phyloP scores from a whole-genome alignment of 352 stramenopile species.

The Pythium rishiriense region DNA sequence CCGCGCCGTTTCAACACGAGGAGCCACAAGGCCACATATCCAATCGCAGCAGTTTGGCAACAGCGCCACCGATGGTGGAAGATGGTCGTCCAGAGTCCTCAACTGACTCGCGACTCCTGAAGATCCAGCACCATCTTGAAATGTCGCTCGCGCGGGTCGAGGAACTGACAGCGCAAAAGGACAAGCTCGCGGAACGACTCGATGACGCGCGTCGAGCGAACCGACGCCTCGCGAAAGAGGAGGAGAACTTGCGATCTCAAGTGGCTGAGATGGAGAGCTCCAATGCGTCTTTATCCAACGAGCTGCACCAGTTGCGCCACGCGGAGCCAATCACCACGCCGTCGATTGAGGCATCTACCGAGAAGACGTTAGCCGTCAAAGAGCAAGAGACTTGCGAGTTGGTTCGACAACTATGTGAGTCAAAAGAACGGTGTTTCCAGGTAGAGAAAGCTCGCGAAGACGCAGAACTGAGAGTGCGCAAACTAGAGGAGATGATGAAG shows the following conservation, averaged over 20 bases:
- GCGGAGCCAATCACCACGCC: background rate
- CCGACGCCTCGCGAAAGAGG: constrained; percentile 26
- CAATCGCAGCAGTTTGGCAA: too few species aligned
- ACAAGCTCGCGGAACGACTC: constrained; percentile 30
- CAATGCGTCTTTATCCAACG: constrained; percentile 24
- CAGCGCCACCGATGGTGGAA: background rate
- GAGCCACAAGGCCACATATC: background rate
- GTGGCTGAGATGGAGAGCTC: constrained; percentile 24
- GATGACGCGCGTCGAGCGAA: constrained; percentile 28
- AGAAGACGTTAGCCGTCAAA: constrained; percentile 27
- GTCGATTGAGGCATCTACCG: background rate
- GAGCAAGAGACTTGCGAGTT: constrained; percentile 51
- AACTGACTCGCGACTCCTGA: background rate
- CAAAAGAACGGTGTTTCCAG: constrained; percentile 35
- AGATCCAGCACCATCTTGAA: constrained; percentile 21
- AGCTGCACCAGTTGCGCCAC: constrained; percentile 3
- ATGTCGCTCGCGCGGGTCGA: constrained; percentile 21
- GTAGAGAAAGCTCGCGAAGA: background rate
- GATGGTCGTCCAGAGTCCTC: too few species aligned
- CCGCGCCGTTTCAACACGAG: constrained; percentile 5
- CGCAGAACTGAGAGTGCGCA: constrained; percentile 10
- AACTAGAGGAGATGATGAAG: constrained; percentile 7
- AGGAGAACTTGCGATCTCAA: constrained; percentile 26
- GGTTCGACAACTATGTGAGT: constrained; percentile 41
- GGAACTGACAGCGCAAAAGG: constrained; percentile 33